phyloP scores from a whole-genome alignment of 805 yeast species.

The Pichia cephalocereana region DNA sequence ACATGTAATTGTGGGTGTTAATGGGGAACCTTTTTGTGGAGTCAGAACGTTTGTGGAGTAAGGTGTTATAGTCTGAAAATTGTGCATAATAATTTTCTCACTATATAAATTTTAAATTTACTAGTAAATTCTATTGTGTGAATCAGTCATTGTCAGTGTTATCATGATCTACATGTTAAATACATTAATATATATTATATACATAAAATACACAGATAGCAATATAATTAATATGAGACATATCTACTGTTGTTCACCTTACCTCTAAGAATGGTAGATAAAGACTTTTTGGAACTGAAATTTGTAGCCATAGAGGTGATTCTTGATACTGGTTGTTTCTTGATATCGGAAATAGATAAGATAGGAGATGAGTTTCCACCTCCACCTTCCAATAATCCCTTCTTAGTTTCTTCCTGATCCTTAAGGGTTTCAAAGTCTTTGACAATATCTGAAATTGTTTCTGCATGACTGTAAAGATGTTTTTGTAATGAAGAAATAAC shows the following conservation, averaged over 20 bases:
- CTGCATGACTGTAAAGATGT: slow-evolving; percentile 4
- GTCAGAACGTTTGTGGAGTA: no score
- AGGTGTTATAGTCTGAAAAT: no score
- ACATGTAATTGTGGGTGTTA: no score
- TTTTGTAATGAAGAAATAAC: slow-evolving; percentile 22
- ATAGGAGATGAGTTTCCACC: not conserved
- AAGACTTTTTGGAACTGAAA: not conserved
- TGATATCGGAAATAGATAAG: not conserved
- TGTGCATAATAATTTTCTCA: no score
- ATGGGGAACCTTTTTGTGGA: no score
- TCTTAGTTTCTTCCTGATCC: not conserved
- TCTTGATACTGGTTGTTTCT: not conserved
- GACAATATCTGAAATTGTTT: not conserved
- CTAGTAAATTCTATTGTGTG: no score
- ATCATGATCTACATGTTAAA: no score
- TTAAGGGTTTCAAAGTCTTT: not conserved
- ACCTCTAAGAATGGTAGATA: not conserved
- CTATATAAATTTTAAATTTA: no score
- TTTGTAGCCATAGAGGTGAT: not conserved
- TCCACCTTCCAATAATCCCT: not conserved
- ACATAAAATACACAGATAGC: not conserved
- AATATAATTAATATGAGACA: not conserved
- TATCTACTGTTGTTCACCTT: slow-evolving; percentile 4
- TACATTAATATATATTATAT: not conserved
- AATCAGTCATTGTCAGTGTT: no score